Base-by-base conservation (phyloP, 78 protist species). In the Capsaspora owczarzaki region DNA sequence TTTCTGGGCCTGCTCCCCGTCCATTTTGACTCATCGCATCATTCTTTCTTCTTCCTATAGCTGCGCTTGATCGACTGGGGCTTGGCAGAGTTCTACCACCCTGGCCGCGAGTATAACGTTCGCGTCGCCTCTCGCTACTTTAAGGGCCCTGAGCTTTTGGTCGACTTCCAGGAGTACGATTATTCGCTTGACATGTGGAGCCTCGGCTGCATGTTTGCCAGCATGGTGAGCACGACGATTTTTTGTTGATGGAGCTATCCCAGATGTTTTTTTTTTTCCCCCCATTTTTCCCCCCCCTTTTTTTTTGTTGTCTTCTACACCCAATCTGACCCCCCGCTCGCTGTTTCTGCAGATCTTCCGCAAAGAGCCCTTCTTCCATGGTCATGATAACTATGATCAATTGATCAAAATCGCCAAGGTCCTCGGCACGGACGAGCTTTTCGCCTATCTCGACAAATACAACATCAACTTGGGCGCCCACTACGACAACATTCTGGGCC, bases 61-160 rank as follows among this genome's bases (percentile, higher is more conserved):
- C 85, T 97, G 43, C 81, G 97, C 49, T 90, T 97, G 35, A 97
- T 97, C 75, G 99, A 98, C 79, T 98, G 99, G 98, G 99, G 99
- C 8, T 84, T 98, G 41, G 99, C 99, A 12, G 99, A 98, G 80
- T 98, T 94, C 86, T 98, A 97, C 84, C 98, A 93, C 76, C 98
- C 92, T 25, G 92, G 87, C 51, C 77, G 61, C 27, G 97, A 92
- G 68, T 98, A 96, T 89, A 98, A 98, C 84, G 99, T 98, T n/a
- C 91, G 99, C 38, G 99, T 98, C 41, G 99, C 99, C n/a, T 94
- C 98, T 5, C 82, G 99, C 10, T 97, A 93, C 90, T 98, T 91
- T 88, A 98, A 98, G 82, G 89, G 86, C 0, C 99, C 99, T 42
- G 99, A 97, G 78, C 91, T 98, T 10, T 87, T 98, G 2, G 96